Evolutionary conservation across 2,329 filamentous ascomycete species (phyloP).

Genomic region (Lasiodiplodia citricola): DNA sequence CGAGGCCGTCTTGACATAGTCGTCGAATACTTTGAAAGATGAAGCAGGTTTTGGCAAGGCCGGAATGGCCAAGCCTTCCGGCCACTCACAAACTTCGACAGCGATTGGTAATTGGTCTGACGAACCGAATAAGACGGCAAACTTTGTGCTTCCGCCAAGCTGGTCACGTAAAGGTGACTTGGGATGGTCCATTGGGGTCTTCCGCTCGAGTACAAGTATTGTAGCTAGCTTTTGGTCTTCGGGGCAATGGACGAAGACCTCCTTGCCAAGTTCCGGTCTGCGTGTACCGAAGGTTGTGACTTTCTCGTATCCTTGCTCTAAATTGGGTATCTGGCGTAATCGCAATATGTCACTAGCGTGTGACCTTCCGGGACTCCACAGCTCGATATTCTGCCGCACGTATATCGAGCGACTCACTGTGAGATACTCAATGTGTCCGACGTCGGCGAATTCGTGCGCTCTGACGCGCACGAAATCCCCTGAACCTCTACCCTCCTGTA

Average conservation of each 20-base stretch:
- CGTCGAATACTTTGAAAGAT: no score
- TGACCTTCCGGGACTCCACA: not conserved
- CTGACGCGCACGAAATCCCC: not conserved
- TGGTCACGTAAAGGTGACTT: not conserved
- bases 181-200: not conserved
- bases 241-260: not conserved
- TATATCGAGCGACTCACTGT: not conserved
- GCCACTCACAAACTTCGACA: not conserved
- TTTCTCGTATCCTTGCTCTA: not conserved
- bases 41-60: no score
- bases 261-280: no score
- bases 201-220: not conserved
- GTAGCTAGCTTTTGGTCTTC: not conserved
- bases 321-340: not conserved
- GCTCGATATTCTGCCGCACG: not conserved
- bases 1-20: no score
- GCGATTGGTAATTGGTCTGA: not conserved
- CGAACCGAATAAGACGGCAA: constrained; percentile 5
- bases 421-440: no score
- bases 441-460: not conserved
- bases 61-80: no score
- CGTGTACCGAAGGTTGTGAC: not conserved
- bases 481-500: no score
- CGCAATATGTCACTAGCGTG: not conserved
- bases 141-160: not conserved